These are phyloP conservation scores for Mycosarcoma maydis DNA, from an alignment of 1,284 basidiomycete species.

Conservation along the genomic window DNA sequence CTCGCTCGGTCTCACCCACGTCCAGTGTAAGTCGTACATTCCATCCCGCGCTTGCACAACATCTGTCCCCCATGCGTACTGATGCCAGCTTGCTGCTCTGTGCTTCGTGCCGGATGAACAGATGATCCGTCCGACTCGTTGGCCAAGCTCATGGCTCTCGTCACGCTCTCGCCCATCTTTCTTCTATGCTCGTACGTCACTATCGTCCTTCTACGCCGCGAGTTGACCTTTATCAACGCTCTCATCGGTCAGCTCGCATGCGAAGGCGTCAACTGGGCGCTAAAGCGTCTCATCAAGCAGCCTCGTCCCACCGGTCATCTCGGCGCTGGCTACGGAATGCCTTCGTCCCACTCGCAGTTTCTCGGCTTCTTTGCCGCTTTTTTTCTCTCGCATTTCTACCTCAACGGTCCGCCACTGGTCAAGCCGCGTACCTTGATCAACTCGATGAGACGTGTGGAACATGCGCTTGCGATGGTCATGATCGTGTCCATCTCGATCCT, in stretches of 20 bases:
- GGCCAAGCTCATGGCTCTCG: constrained; percentile 53
- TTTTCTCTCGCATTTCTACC: constrained; percentile 77
- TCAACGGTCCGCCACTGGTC: constrained; percentile 75
- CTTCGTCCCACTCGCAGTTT: constrained; percentile 86
- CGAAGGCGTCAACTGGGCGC: constrained; percentile 76
- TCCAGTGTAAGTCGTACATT: constrained; percentile 28
- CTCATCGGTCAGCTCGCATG: constrained; percentile 81
- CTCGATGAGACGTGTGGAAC: constrained; percentile 48
- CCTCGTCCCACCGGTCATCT: constrained; percentile 76
- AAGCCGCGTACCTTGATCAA: constrained; percentile 53
- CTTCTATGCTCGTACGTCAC: constrained; percentile 75
- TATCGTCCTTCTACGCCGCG: constrained; percentile 78
- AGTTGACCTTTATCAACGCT: constrained; percentile 80
- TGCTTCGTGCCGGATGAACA: no score
- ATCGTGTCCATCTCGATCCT: constrained; percentile 73
- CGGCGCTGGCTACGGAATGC: constrained; percentile 83
- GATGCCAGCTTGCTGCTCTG: background rate
- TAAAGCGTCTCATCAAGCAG: constrained; percentile 78
- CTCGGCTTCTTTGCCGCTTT: constrained; percentile 86
- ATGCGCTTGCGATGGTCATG: constrained; percentile 70
- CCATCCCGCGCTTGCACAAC: background rate
- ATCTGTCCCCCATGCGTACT: constrained; percentile 20
- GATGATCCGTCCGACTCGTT: constrained; percentile 52
- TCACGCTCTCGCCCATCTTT: constrained; percentile 63
- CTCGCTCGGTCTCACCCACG: constrained; percentile 61